These are phyloP conservation scores for Ophiostoma fasciatum DNA, from an alignment of 2,329 filamentous ascomycete species.

Conservation along the genomic window DNA sequence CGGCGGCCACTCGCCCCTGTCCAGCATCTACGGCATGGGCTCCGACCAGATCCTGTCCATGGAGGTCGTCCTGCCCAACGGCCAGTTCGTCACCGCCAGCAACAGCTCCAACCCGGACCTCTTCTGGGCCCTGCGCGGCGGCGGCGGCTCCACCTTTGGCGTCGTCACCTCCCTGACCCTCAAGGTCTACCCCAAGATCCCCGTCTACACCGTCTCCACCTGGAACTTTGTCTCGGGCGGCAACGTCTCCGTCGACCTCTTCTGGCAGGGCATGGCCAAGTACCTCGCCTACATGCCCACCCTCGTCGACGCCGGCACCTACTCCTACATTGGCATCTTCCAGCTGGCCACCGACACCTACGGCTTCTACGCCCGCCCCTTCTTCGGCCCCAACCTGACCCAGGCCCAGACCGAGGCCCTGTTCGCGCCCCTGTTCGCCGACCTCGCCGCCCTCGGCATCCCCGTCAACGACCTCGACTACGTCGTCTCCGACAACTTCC, in stretches of 20 bases:
- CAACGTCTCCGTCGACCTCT: constrained; percentile 28
- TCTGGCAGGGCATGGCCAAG: constrained; percentile 18
- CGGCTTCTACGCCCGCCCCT: constrained; percentile 16
- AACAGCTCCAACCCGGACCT: constrained; percentile 29
- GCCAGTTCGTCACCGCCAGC: constrained; percentile 27
- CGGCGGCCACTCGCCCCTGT: constrained; percentile 33
- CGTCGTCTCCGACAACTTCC: constrained; percentile 22
- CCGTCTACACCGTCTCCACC: constrained; percentile 14
- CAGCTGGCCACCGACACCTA: constrained; percentile 10
- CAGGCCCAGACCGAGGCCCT: constrained; percentile 12
- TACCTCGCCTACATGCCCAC: constrained; percentile 17
- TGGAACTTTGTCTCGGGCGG: constrained; percentile 11
- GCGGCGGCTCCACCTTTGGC: constrained; percentile 41
- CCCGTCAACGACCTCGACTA: constrained; percentile 9
- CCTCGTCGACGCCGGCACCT: constrained; percentile 16
- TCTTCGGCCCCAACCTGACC: constrained; percentile 13
- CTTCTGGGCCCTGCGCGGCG: constrained; percentile 41
- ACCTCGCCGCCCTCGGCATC: constrained; percentile 15
- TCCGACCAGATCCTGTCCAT: constrained; percentile 35
- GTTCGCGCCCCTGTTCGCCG: constrained; percentile 13
- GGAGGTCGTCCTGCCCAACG: constrained; percentile 31
- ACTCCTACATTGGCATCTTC: constrained; percentile 18
- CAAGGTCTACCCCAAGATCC: constrained; percentile 9
- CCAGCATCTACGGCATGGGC: constrained; percentile 31
- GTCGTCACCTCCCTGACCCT: constrained; percentile 42